Base-by-base conservation (phyloP, 2,329 filamentous ascomycete species). In the Pleomassaria siparia region DNA sequence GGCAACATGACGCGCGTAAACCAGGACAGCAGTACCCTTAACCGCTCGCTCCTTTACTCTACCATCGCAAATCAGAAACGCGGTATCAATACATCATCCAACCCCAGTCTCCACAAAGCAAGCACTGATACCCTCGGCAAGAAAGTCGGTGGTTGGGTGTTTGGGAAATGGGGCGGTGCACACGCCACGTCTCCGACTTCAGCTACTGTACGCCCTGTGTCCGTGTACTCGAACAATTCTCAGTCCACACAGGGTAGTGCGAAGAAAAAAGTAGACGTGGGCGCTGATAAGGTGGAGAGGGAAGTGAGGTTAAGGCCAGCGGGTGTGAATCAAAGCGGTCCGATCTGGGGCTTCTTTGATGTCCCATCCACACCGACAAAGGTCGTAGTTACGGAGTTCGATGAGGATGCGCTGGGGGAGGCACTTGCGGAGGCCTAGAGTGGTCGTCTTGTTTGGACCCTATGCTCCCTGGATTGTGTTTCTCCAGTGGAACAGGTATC, bases 121-220 rank as follows among this genome's bases (percentile, higher is more conserved):
- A 10, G 32, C 32, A 43, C 45, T 41, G 46, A 54, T 36, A 62
- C 55, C 41, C 49, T 84, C 2, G 73, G 77, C 22, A 76, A 78
- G 48, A 81, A 79, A 49, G 73, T 85, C n/a, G 82, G 83, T 3
- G 83, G 83, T 4, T 87, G 84, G 84, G 78, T 86, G 8, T 78
- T 81, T 46, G 80, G 83, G 2, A 79, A 79, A 56, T 87, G 84
- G 84, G 83, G 82, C 18, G 73, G 76, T 15, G 75, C 77, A 4
- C 80, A 82, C 2, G 15, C 16, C 4, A 42, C 44, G 25, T 46
- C 46, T 26, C 26, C n/a, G n/a, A n/a, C n/a, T n/a, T n/a, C n/a
- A n/a, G n/a, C n/a, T n/a, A n/a, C n/a, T n/a, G n/a, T n/a, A n/a
- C n/a, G 28, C 18, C 15, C 48, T 21, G 24, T 44, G 30, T 35